Evolutionary conservation across 2,329 filamentous ascomycete species (phyloP), one percentile per base, ranked within the genome.

Genomic region (Lizonia empirigonia): DNA sequence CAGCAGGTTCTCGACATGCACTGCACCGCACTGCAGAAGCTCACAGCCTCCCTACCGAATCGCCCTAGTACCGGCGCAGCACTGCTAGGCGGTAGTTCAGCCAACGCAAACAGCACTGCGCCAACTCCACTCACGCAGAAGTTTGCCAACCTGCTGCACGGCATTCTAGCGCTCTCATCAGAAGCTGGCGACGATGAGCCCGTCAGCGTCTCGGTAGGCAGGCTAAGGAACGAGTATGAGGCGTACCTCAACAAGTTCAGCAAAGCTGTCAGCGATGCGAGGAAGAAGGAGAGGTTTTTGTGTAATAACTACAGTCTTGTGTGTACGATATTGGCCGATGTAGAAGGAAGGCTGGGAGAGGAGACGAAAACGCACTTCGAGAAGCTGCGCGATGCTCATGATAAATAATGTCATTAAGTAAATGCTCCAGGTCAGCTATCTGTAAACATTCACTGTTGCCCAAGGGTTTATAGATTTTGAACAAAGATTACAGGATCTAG

Each of bases 291-390:
- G 61, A 81, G 94, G 35, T 97, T 97, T 69, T 74, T 99, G 65
- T 94, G 89, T 69, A 99, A 97, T 71, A 99, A 99, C 72, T 97
- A 96, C 74, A 95, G 90, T 45, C 79, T 99, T 58, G 84, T 99
- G n/a, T 80, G 91, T 64, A 97, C 94, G 9, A 97, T 99, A 56
- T 89, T 99, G 50, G 78, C 76, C 22, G 79, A 93, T 64, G 82
- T 85, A 4, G 80, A 82, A 9, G 90, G 90, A 4, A 90, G 89
- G 71, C 71, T 93, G 65, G 84, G 88, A 1, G 76, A 78, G 19
- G 91, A 96, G 66, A 86, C 93, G 71, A 86, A 87, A 74, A 80
- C 79, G 60, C 84, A 91, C 74, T 92, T 94, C 70, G 87, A 89
- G 68, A 78, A 78, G 46, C 71, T 91, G 60, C 74, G 71, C 60